These are phyloP conservation scores for Crithidia fasciculata DNA, from an alignment of 208 protist species.

Conservation along the genomic window DNA sequence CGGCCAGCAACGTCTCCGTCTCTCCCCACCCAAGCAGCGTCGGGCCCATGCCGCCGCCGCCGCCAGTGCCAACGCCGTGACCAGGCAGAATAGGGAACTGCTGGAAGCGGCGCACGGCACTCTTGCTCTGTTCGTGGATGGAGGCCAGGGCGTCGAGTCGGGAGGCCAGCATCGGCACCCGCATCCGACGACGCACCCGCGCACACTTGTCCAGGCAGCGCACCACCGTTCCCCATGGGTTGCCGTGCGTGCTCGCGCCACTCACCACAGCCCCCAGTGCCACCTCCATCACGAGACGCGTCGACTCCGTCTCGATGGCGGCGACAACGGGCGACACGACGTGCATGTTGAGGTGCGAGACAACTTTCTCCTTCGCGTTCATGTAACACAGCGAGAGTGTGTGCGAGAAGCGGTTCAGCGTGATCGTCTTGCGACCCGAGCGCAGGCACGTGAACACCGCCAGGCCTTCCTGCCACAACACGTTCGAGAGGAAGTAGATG, in stretches of 20 bases:
- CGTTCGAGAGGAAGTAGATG: conserved; percentile 62
- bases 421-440: conserved; percentile 77
- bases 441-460: conserved; percentile 72
- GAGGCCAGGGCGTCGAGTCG: conserved; percentile 80
- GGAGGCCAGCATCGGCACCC: conserved; percentile 76
- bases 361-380: conserved; percentile 42
- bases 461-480: conserved; percentile 43
- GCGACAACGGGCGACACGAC: conserved; percentile 54
- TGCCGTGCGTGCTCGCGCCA: conserved; percentile 17
- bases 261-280: conserved; percentile 11
- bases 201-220: conserved; percentile 62
- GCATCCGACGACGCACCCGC: conserved; percentile 79
- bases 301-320: conserved; percentile 51
- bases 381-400: conserved; percentile 56
- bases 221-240: conserved; percentile 61
- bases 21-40: conserved; percentile 66
- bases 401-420: conserved; percentile 48
- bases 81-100: conserved; percentile 8
- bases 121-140: conserved; percentile 41
- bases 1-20: conserved; percentile 57
- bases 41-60: conserved; percentile 3
- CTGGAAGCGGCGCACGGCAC: conserved; percentile 9
- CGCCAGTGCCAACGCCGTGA: neutral
- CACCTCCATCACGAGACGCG: conserved; percentile 56
- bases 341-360: conserved; percentile 41